A percentile compares a stretch with the other conserved stretches of the same genome.
Evolutionary conservation across 2,329 filamentous ascomycete species (phyloP).

Genomic region (Sphaerulina populicola): DNA sequence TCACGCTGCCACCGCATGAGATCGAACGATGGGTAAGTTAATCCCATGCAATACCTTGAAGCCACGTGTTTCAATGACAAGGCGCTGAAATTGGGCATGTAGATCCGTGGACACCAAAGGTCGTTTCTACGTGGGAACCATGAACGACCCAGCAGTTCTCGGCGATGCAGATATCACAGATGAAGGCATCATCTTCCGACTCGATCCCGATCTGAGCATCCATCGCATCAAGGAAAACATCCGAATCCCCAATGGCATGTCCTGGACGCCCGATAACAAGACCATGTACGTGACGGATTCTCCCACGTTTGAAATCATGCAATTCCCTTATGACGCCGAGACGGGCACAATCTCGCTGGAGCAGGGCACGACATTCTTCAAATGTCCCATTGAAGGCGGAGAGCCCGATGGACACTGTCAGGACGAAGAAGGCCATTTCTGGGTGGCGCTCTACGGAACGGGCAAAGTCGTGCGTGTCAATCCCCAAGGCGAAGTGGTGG

Average conservation of each 20-base stretch:
- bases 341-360: slow-evolving; percentile 58
- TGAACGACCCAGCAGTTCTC: slow-evolving; percentile 62
- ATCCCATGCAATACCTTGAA: neutral
- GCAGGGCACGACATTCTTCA: slow-evolving; percentile 60
- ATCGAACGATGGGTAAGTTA: slow-evolving; percentile 61
- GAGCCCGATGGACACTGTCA: slow-evolving; percentile 77
- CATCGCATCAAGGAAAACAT: slow-evolving; percentile 51
- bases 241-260: slow-evolving; percentile 75
- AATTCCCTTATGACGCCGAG: slow-evolving; percentile 62
- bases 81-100: neutral
- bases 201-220: slow-evolving; percentile 54
- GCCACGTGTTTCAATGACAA: neutral
- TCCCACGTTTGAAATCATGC: slow-evolving; percentile 59
- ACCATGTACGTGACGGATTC: slow-evolving; percentile 81
- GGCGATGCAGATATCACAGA: slow-evolving; percentile 25
- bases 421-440: slow-evolving; percentile 76
- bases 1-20: slow-evolving; percentile 43
- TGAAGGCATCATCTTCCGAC: slow-evolving; percentile 59
- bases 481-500: slow-evolving; percentile 60
- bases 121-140: slow-evolving; percentile 75
- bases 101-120: slow-evolving; percentile 61
- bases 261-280: slow-evolving; percentile 65
- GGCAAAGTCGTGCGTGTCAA: slow-evolving; percentile 66
- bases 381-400: slow-evolving; percentile 54
- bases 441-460: slow-evolving; percentile 79